Conservation (phyloP, 305 asterid species). For the Fraxinus sp. region DNA sequence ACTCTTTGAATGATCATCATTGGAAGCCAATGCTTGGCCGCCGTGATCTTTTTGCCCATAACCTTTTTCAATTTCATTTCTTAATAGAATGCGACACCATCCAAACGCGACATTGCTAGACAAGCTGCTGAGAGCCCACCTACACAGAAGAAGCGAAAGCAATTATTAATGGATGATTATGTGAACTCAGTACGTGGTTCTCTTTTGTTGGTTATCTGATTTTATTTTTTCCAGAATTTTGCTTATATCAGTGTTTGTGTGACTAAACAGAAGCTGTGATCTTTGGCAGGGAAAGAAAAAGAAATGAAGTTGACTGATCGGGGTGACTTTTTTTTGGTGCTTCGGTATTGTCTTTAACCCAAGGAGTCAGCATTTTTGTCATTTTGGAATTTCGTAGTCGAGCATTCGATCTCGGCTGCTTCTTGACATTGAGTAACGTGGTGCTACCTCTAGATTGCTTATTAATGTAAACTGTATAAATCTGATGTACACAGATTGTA, state of each 20-base stretch:
- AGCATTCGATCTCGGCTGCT: neutral
- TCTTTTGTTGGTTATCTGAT: neutral
- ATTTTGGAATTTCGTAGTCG: neutral
- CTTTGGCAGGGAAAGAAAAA: conserved; percentile 71
- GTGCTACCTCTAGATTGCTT: neutral
- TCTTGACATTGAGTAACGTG: neutral
- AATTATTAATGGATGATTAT: conserved; percentile 72
- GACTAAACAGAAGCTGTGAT: neutral
- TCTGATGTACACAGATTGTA: neutral
- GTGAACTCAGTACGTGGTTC: conserved; percentile 58
- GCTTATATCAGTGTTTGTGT: neutral
- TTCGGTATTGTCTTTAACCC: neutral
- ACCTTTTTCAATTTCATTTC: neutral
- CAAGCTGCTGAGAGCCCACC: conserved; percentile 86
- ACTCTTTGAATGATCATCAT: neutral
- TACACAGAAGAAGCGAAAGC: conserved; percentile 69
- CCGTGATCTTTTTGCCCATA: neutral
- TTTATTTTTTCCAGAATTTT: neutral
- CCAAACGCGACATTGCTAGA: conserved; percentile 70
- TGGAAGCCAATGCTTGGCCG: neutral
- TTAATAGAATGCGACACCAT: conserved; percentile 59
- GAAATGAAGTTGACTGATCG: conserved; percentile 40
- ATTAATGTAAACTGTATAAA: neutral
- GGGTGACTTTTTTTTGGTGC: neutral
- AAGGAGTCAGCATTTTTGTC: neutral